These are phyloP conservation scores for Botrytis byssoidea DNA, from an alignment of 2,329 filamentous ascomycete genomes.

Conservation along the genomic window DNA sequence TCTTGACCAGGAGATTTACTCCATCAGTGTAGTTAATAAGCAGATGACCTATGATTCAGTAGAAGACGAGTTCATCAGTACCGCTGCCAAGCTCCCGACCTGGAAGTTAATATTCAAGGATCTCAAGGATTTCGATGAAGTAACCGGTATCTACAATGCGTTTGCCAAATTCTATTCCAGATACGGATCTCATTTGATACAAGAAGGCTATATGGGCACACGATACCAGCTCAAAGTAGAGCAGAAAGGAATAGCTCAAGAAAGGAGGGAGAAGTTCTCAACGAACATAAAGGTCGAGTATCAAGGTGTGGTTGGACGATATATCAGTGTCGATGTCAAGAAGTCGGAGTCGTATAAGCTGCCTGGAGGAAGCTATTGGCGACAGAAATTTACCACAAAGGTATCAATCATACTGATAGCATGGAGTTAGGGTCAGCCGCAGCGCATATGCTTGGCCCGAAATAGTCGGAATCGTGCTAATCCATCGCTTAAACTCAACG, in stretches of 20 bases:
- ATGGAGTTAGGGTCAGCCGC: background rate
- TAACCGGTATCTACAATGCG: background rate
- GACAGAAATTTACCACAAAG: background rate
- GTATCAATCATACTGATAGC: background rate
- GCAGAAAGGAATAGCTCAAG: too few species aligned
- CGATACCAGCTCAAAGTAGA: too few species aligned
- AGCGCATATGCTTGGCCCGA: background rate
- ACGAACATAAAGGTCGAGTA: too few species aligned
- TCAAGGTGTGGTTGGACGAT: too few species aligned
- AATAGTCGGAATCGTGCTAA: background rate
- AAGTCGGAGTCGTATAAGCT: too few species aligned
- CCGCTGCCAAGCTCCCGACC: background rate
- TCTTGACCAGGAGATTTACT: background rate
- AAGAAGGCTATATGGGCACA: too few species aligned
- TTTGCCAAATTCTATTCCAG: background rate
- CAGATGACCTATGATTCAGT: background rate
- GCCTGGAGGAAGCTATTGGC: background rate
- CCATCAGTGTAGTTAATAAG: background rate
- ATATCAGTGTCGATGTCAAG: too few species aligned
- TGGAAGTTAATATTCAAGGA: background rate
- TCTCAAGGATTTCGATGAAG: background rate
- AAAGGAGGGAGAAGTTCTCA: too few species aligned
- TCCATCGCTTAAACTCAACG: background rate
- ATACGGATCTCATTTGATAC: background rate
- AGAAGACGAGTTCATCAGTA: background rate